Evolutionary conservation across 371 early-diverging fungal genomes (phyloP), one percentile per base, ranked within the genome.

Genomic region (Vairimorpha apis): DNA sequence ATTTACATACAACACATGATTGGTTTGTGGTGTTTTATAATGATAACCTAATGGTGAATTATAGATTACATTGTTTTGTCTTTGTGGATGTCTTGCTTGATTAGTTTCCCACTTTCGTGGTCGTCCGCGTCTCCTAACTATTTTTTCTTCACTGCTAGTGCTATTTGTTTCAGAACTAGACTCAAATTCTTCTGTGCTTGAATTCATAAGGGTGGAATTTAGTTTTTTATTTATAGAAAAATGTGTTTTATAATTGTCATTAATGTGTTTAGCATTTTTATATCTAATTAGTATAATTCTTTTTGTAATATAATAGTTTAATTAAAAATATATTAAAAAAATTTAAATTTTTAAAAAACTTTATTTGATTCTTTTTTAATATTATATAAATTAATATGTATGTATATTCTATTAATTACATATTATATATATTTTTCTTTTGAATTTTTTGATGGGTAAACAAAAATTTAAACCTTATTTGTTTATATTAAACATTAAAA

Each of bases 31-130:
- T 55, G 43, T 53, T 30, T 53, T 45, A 45, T 79, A 79, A 58
- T 79, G 75, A 58, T 49, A 72, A 18, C 79, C 79, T 16, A 79
- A 60, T 5, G 79, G 79, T 16, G 72, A 27, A 13, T 71, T 53
- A 53, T 79, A 79, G 8, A 79, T 62, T 1, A 67, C 64, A 59
- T 66, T 73, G 23, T 56, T 38, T 1, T n/a, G 25, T 29, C 29
- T 30, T 14, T 58, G 59, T 12, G 45, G 44, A 14, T 56, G 56
- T 12, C 51, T 62, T 1, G 18, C 29, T 3, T 1, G 10, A 2
- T n/a, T 1, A 18, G 13, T 27, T 0, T 75, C 70, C 16, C 43
- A 67, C 30, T 75, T 75, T 2, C 58, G 27, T 27, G 70, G 75
- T 56, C 70, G 45, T 13, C 70, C 75, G 7, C 70, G 30, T 47